These are phyloP conservation scores for Entomortierella beljakovae DNA, from an alignment of 192 early-diverging fungal genomes.

Conservation along the genomic window DNA sequence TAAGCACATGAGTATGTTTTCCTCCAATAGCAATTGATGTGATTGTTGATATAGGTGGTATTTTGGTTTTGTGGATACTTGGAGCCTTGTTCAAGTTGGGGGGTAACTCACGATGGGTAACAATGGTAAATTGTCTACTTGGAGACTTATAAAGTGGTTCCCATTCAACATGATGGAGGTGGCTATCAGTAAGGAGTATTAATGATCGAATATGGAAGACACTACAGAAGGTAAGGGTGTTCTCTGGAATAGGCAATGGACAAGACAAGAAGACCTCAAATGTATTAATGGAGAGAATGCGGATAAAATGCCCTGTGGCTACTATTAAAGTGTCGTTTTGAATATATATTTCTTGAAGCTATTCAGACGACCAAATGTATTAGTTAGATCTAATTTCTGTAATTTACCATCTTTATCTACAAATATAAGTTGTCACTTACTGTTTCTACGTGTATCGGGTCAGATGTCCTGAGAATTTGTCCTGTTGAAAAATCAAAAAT, in stretches of 20 bases:
- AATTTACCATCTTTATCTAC: background rate
- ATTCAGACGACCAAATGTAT: background rate
- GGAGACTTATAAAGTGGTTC: constrained; percentile 31
- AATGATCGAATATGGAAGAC: constrained; percentile 49
- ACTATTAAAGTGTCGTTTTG: constrained; percentile 45
- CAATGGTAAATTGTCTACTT: constrained; percentile 18
- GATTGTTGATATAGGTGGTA: constrained; percentile 42
- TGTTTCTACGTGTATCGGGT: constrained; percentile 21
- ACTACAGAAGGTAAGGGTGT: constrained; percentile 21
- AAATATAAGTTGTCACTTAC: constrained; percentile 11
- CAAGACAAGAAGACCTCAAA: constrained; percentile 18
- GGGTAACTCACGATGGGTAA: constrained; percentile 30
- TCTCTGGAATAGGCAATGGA: constrained; percentile 10
- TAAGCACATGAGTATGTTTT: constrained; percentile 40
- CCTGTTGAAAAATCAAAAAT: constrained; percentile 40
- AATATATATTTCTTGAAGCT: constrained; percentile 51
- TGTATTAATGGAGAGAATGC: constrained; percentile 39
- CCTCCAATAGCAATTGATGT: constrained; percentile 50
- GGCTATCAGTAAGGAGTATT: constrained; percentile 37
- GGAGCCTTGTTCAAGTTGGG: constrained; percentile 36
- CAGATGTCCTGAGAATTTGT: constrained; percentile 10
- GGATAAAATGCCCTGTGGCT: constrained; percentile 25
- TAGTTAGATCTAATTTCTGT: background rate
- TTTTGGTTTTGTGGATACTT: constrained; percentile 25
- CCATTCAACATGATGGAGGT: constrained; percentile 44